Percentiles rank a stretch among this genome's conserved stretches.
Evolutionary conservation across 306 rosid species (phyloP).

Genomic region (Quercus rubra): DNA sequence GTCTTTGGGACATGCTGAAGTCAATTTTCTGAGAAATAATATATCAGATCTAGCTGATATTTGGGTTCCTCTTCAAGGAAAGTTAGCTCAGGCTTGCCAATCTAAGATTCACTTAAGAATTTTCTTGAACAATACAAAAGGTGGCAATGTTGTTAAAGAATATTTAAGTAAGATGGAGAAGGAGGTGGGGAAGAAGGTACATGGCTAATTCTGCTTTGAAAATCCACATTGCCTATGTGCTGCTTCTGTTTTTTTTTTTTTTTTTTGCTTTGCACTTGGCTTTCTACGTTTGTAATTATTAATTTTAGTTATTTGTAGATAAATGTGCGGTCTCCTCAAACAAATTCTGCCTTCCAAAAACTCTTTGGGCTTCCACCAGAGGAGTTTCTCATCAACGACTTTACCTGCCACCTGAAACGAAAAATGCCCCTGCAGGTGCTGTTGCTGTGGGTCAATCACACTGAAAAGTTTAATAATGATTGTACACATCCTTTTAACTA

Average conservation of each 20-base stretch:
- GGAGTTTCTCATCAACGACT: conserved; percentile 96
- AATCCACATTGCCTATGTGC: conserved; percentile 8
- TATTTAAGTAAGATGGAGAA: conserved; percentile 95
- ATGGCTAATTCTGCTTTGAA: conserved; percentile 10
- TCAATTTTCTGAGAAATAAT: conserved; percentile 83
- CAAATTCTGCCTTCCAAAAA: conserved; percentile 93
- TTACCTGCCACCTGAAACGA: conserved; percentile 88
- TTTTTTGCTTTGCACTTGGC: conserved; percentile 12
- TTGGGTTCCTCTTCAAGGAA: conserved; percentile 89
- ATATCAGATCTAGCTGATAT: conserved; percentile 87
- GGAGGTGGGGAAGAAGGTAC: conserved; percentile 97
- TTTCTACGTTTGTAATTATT: conserved; percentile 17
- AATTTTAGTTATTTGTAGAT: conserved; percentile 45
- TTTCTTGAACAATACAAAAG: conserved; percentile 83
- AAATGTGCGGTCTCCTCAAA: conserved; percentile 87
- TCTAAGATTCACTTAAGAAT: conserved; percentile 83
- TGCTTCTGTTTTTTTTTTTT: conserved; percentile 1
- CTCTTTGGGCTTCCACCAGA: conserved; percentile 91
- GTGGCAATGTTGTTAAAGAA: conserved; percentile 66
- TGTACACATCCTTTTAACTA: background rate
- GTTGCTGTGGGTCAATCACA: conserved; percentile 12
- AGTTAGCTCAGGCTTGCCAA: conserved; percentile 71
- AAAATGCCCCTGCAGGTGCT: conserved; percentile 94
- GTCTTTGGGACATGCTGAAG: conserved; percentile 70
- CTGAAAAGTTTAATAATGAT: conserved; percentile 4